A percentile compares a stretch with the other conserved stretches of the same genome.
These are phyloP conservation scores for Lentinula aciculospora DNA, from an alignment of 768 basidiomycete species.

Conservation along the genomic window DNA sequence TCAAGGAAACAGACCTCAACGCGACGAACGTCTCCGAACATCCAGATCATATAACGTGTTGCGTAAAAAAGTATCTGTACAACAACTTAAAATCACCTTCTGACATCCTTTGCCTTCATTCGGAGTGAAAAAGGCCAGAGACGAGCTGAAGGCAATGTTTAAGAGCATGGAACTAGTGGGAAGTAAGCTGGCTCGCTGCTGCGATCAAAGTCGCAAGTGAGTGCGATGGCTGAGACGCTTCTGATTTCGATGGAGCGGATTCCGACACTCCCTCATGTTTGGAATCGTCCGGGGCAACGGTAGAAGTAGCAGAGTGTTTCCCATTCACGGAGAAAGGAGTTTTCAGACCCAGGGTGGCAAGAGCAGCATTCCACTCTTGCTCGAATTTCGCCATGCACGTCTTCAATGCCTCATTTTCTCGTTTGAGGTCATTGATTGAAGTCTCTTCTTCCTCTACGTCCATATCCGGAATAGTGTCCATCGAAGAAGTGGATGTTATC, in stretches of 20 bases:
- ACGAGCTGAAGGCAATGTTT: too few relatives aligned
- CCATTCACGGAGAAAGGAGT: background rate
- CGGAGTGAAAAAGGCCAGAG: too few relatives aligned
- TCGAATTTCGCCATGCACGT: constrained; percentile 5
- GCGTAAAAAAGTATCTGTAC: background rate
- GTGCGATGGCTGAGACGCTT: background rate
- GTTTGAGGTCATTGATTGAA: background rate
- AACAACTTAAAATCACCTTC: background rate
- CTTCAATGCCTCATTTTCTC: constrained; percentile 1
- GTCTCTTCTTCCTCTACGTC: background rate
- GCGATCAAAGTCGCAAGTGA: constrained; percentile 5
- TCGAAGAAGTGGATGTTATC: constrained; percentile 1
- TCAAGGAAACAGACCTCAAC: background rate
- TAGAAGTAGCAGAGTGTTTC: background rate
- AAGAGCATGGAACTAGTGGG: background rate
- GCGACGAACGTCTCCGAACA: background rate
- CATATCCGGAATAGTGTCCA: constrained; percentile 1
- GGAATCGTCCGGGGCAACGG: background rate
- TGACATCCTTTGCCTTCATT: background rate
- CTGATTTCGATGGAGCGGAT: background rate
- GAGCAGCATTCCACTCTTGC: constrained; percentile 4
- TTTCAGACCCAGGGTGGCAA: background rate
- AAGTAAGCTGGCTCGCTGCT: constrained; percentile 4
- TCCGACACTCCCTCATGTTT: background rate
- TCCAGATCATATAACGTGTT: background rate